phyloP scores from a whole-genome alignment of 1,284 basidiomycete species.

The Trametes versicolor region DNA sequence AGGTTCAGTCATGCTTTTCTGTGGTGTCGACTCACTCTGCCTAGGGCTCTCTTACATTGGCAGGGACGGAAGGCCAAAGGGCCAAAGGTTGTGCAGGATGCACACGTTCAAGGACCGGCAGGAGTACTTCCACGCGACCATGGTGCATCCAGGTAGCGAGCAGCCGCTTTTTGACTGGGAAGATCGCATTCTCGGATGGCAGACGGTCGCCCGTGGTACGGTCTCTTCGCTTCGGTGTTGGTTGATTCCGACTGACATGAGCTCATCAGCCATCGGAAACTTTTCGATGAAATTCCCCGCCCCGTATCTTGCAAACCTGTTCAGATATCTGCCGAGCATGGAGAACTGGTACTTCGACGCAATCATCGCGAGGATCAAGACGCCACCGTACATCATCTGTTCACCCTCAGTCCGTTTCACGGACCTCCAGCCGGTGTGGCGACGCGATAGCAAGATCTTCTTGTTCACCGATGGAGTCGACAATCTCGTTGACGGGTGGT shows the following conservation, averaged over 20 bases:
- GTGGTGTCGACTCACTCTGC: neutral
- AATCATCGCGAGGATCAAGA: slow-evolving; percentile 12
- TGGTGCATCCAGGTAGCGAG: slow-evolving; percentile 1
- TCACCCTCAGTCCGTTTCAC: slow-evolving; percentile 19
- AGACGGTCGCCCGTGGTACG: slow-evolving; percentile 2
- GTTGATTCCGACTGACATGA: neutral
- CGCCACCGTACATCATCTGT: slow-evolving; percentile 16
- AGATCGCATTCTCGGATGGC: slow-evolving; percentile 9
- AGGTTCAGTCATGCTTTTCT: neutral
- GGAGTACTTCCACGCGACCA: slow-evolving; percentile 3
- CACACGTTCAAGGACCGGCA: slow-evolving; percentile 14
- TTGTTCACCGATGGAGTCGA: slow-evolving; percentile 23
- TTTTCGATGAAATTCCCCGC: slow-evolving; percentile 14
- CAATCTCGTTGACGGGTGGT: slow-evolving; percentile 16
- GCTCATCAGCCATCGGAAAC: slow-evolving; percentile 15
- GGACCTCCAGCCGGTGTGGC: slow-evolving; percentile 18
- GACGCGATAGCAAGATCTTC: neutral
- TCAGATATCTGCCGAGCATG: slow-evolving; percentile 5
- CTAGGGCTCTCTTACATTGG: neutral
- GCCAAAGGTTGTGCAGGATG: slow-evolving; percentile 2
- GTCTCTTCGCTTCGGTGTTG: too few relatives aligned
- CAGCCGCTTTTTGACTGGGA: slow-evolving; percentile 12
- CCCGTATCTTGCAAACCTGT: slow-evolving; percentile 10
- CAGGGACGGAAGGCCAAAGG: neutral
- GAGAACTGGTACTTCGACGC: neutral